Percentiles rank a stretch among this genome's conserved stretches.
phyloP scores from a whole-genome alignment of 2,329 filamentous ascomycete species.

The Penicillium sp. region DNA sequence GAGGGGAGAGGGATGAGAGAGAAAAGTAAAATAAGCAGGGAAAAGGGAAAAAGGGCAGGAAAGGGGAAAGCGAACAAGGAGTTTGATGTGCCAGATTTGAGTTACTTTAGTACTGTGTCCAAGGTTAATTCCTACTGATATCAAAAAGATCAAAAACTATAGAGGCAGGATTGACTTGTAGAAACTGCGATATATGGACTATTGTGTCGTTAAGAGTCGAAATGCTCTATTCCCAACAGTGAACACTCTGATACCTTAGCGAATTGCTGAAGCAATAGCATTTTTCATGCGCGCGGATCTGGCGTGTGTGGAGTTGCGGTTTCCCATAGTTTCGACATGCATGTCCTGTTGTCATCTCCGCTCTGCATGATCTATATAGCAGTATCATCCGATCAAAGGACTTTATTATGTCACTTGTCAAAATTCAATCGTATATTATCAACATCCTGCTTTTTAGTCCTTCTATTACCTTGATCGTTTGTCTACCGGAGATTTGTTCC shows the following conservation, averaged over 20 bases:
- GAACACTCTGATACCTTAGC: neutral
- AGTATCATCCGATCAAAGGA: neutral
- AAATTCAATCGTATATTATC: neutral
- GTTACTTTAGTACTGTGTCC: neutral
- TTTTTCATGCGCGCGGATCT: conserved; percentile 18
- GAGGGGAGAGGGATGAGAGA: conserved; percentile 8
- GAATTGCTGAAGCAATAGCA: conserved; percentile 1
- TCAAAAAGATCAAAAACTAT: neutral
- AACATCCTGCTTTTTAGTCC: neutral
- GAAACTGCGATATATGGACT: neutral
- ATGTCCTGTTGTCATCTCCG: neutral
- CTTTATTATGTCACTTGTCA: neutral
- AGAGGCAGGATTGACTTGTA: neutral
- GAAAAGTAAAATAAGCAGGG: conserved; percentile 6
- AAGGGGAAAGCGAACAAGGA: conserved; percentile 23
- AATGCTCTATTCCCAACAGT: neutral
- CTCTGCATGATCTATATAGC: neutral
- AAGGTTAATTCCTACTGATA: neutral
- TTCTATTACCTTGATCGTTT: neutral
- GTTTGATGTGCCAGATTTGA: conserved; percentile 1
- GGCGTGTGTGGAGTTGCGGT: conserved; percentile 16
- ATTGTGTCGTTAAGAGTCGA: no score
- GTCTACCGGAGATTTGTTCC: conserved; percentile 1
- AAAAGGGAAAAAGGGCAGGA: conserved; percentile 22
- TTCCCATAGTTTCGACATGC: neutral